Percentiles rank a stretch among this genome's conserved stretches.
phyloP scores from a whole-genome alignment of 2,329 filamentous ascomycete genomes.

The Pestalotiopsis sp. region DNA sequence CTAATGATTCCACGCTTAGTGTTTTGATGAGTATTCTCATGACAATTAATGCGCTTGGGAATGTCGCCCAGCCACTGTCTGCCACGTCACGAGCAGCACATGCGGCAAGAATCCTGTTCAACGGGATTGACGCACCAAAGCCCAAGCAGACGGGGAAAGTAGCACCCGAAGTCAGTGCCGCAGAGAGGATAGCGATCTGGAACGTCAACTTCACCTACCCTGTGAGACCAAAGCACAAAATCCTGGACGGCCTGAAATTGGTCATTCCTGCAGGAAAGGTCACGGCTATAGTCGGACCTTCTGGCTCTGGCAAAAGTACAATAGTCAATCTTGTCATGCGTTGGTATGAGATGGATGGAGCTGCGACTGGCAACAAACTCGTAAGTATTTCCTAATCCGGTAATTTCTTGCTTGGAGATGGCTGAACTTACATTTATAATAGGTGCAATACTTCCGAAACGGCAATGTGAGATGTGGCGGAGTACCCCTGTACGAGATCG shows the following conservation, averaged over 20 bases:
- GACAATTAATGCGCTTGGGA: constrained; percentile 56
- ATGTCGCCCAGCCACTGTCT: constrained; percentile 60
- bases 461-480: constrained; percentile 58
- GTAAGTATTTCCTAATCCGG: constrained; percentile 19
- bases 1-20: constrained; percentile 19
- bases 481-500: constrained; percentile 57
- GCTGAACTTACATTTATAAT: constrained; percentile 9
- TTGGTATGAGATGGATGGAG: constrained; percentile 66
- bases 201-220: constrained; percentile 75
- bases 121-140: constrained; percentile 52
- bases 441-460: constrained; percentile 36
- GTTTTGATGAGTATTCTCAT: constrained; percentile 63
- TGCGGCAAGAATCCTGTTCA: constrained; percentile 59
- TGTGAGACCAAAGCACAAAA: constrained; percentile 62
- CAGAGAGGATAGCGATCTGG: constrained; percentile 60
- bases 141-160: constrained; percentile 43
- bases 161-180: constrained; percentile 49
- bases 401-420: not conserved
- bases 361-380: constrained; percentile 38
- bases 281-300: constrained; percentile 74
- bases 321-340: constrained; percentile 71
- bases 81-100: constrained; percentile 58
- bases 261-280: constrained; percentile 66
- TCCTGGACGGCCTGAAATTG: constrained; percentile 62
- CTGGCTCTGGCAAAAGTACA: constrained; percentile 75